Evolutionary conservation across 2,329 filamentous ascomycete genomes (phyloP), one percentile per base, ranked within the genome.

Genomic region (Daldinia sp.): DNA sequence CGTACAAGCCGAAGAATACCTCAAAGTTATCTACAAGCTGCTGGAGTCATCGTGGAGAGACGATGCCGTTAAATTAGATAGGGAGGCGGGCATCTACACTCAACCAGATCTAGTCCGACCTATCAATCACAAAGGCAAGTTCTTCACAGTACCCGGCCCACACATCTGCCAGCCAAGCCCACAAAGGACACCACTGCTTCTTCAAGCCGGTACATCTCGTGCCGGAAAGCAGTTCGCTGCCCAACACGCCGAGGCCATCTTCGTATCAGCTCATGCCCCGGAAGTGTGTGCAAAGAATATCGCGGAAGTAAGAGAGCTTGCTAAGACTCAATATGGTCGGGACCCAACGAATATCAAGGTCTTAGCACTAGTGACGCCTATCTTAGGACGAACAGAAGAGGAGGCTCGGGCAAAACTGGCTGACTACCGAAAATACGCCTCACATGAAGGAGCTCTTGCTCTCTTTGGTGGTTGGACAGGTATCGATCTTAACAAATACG

Each of bases 391-490:
- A 30, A 92, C 89, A 0, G 84, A 90, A 65, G 86, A 88, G 58
- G 88, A 90, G 71, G 90, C 90, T 0, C 76, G 82, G 60, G 83
- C 81, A 5, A 92, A 91, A 75, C 85, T 88, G 52, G 76, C 80
- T 0, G 86, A 90, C 4, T 87, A 86, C 62, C 79, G 83, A 8
- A 81, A 82, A 57, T 86, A 90, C 70, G 90, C 87, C 1, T 82
- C 80, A 1, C 75, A 76, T 32, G 90, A 84, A 67, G 90, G 90
- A 1, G 90, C 89, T 0, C 72, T 92, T 58, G 87, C 89, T 1
- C 75, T 92, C 15, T 93, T 92, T 69, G 88, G 89, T 17, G 90
- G 90, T 1, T 93, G 90, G 89, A 92, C 90, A 0, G 90, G 82
- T 2, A 82, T 83, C 21, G 81, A 84, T 54, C 68, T 84, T 11